Evolutionary conservation across 2,329 filamentous ascomycete species (phyloP).

Genomic region (Ceratocystis cacaofunesta): DNA sequence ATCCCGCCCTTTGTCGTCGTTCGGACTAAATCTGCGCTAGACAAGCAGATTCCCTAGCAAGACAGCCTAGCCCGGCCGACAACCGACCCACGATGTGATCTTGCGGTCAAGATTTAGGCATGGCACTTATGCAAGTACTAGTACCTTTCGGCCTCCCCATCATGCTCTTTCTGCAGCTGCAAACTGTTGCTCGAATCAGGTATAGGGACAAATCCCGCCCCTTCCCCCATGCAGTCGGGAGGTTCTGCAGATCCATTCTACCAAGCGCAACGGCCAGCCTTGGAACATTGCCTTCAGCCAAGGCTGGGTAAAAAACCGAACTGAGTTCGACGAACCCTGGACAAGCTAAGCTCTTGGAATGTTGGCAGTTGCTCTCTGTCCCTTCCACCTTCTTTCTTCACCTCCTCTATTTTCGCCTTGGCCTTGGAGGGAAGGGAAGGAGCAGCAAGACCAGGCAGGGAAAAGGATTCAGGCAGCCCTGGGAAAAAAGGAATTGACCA

Average conservation of each 20-base stretch:
- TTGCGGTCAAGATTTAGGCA: not conserved
- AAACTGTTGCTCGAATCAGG: not conserved
- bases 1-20: not conserved
- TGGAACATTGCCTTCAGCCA: not conserved
- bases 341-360: not conserved
- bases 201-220: not conserved
- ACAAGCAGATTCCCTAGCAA: not conserved
- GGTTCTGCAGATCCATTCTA: conserved; percentile 1
- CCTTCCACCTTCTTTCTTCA: too few relatives aligned
- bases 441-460: not conserved
- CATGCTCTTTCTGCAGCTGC: not conserved
- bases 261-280: not conserved
- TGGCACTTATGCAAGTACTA: not conserved
- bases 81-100: not conserved
- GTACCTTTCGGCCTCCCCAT: not conserved
- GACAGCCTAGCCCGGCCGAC: not conserved
- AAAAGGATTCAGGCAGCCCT: not conserved
- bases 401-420: not conserved
- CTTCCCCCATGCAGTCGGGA: not conserved
- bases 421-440: not conserved
- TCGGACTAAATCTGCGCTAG: not conserved
- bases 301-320: not conserved
- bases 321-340: not conserved
- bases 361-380: not conserved
- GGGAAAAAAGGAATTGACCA: not conserved